Conservation (phyloP, 2,329 filamentous ascomycete genomes). For the Botrytis elliptica region DNA sequence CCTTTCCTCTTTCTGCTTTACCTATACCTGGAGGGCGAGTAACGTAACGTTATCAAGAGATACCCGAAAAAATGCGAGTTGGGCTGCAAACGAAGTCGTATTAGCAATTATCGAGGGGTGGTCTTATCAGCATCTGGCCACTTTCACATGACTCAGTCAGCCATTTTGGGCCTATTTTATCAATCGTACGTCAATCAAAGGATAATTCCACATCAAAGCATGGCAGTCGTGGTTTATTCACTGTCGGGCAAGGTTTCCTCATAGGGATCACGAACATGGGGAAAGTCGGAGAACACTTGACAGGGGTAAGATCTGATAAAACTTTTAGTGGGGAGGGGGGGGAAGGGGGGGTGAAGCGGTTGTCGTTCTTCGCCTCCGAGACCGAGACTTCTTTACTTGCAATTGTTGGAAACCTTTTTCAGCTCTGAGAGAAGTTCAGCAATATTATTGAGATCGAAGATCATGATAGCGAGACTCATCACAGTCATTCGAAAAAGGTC, state of each 20-base stretch:
- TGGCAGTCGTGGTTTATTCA: not conserved
- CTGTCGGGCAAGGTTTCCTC: not conserved
- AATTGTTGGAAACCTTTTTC: not conserved
- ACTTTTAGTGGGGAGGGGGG: not conserved
- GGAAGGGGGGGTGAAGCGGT: not conserved
- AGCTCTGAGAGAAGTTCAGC: too few species aligned
- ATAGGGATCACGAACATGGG: not conserved
- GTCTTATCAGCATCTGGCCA: not conserved
- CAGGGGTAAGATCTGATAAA: constrained; percentile 12
- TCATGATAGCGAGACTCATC: not conserved
- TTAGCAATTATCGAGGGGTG: not conserved
- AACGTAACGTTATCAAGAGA: not conserved
- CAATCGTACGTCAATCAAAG: not conserved
- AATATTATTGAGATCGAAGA: not conserved
- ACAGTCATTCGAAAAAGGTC: not conserved
- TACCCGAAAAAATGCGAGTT: not conserved
- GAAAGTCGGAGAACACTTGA: not conserved
- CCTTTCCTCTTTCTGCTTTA: not conserved
- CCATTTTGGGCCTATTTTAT: not conserved
- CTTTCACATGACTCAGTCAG: not conserved
- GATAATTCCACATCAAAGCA: not conserved
- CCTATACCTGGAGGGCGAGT: not conserved
- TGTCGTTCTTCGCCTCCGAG: not conserved
- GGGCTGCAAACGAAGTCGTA: not conserved
- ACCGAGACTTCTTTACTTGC: not conserved